Evolutionary conservation across 1,139 yeast genomes (phyloP).

Genomic region (Candida gigantensis): DNA sequence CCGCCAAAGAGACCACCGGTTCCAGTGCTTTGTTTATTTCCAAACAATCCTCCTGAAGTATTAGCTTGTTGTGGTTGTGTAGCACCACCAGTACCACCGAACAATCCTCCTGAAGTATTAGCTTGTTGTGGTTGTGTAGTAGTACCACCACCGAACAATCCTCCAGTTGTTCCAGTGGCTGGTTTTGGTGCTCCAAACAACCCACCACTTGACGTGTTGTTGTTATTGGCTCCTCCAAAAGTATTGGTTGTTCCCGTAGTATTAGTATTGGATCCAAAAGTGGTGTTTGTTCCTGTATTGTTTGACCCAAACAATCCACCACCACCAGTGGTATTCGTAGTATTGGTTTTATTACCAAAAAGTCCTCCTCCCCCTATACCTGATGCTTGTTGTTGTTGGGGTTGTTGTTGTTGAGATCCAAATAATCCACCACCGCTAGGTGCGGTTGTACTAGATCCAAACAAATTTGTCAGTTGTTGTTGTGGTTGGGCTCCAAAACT

Average conservation of each 20-base stretch:
- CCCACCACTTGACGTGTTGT: slow-evolving; percentile 16
- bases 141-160: slow-evolving; percentile 23
- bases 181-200: slow-evolving; percentile 18
- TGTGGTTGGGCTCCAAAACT: slow-evolving; percentile 7
- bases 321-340: slow-evolving; percentile 9
- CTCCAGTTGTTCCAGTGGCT: slow-evolving; percentile 14
- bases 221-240: slow-evolving; percentile 14
- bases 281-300: neutral
- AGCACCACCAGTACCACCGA: no score
- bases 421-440: slow-evolving; percentile 12
- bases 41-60: slow-evolving; percentile 23
- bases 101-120: slow-evolving; percentile 17
- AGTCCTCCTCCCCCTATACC: slow-evolving; percentile 1
- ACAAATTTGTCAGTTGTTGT: slow-evolving; percentile 3
- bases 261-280: neutral
- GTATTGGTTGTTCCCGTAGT: slow-evolving; percentile 4
- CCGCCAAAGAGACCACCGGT: slow-evolving; percentile 31
- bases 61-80: slow-evolving; percentile 9
- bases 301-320: slow-evolving; percentile 15
- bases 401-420: slow-evolving; percentile 6
- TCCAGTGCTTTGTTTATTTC: slow-evolving; percentile 15
- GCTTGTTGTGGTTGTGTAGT: slow-evolving; percentile 8
- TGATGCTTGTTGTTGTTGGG: neutral
- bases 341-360: slow-evolving; percentile 1
- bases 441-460: slow-evolving; percentile 14